Base-by-base conservation (phyloP, 495 filamentous ascomycete genomes). In the Penicillium cataractarum region DNA sequence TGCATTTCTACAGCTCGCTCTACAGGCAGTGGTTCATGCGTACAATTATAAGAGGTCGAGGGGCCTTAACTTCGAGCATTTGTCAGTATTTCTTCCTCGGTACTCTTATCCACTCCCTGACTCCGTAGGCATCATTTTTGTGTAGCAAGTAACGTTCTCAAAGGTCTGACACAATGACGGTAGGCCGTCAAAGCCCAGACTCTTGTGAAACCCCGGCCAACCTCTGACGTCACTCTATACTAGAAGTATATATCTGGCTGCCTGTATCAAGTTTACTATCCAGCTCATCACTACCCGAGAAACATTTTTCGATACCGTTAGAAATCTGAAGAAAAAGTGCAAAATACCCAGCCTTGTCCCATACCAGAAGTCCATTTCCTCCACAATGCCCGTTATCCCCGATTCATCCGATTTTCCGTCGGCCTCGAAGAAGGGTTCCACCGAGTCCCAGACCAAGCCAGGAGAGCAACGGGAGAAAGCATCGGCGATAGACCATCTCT, bases 381-480 rank as follows among this genome's bases (percentile, higher is more conserved):
- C 6, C 48, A 64, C 63, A 32, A 76, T 79, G 77, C 77, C 77
- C 40, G 63, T 76, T 62, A 71, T 78, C n/a, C 74, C 76, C 21
- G 69, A 78, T 4, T 53, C 74, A 6, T 60, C 67, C 12, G 65
- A 66, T 49, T 71, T 71, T 54, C 65, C 69, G 27, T 53, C 66
- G 21, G 63, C 32, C n/a, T 61, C 57, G 12, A 59, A 66, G 64
- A 74, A 66, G 57, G 64, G 56, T 53, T 59, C 62, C 50, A 70
- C 65, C 27, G 64, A 69, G 54, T 60, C 68, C 27, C 60, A 70
- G 49, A 69, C 51, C 48, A 63, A 67, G 35, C 19, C 61, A 21
- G 57, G 52, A 12, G 62, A 77, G 31, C 67, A 67, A 12, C 55
- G 39, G 4, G 58, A 71, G 54, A 82, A 81, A 57, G 72, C 80